phyloP scores from a whole-genome alignment of 257 asterid species.

The Ophiorrhiza pumila region DNA sequence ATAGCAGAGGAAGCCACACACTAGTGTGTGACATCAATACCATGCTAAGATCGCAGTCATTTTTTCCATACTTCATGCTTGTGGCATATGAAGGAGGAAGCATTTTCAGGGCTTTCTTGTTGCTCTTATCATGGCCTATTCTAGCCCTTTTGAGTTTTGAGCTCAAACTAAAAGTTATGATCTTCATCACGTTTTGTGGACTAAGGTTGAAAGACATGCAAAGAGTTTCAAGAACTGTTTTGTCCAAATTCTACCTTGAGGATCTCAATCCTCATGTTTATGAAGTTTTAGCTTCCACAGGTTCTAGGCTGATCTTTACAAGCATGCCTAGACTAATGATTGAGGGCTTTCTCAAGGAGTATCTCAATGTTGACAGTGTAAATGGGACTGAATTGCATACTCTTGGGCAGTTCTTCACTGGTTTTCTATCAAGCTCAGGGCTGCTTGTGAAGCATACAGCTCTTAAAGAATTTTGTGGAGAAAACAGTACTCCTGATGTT shows the following conservation, averaged over 20 bases:
- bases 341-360: slow-evolving; percentile 66
- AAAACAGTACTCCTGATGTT: slow-evolving; percentile 57
- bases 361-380: slow-evolving; percentile 51
- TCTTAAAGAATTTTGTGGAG: slow-evolving; percentile 51
- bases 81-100: slow-evolving; percentile 88
- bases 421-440: slow-evolving; percentile 48
- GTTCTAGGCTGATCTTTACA: slow-evolving; percentile 47
- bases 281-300: slow-evolving; percentile 46
- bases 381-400: slow-evolving; percentile 65
- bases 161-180: slow-evolving; percentile 50
- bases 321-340: slow-evolving; percentile 79
- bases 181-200: slow-evolving; percentile 76
- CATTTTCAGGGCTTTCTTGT: slow-evolving; percentile 58
- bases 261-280: slow-evolving; percentile 50
- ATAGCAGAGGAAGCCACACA: slow-evolving; percentile 37
- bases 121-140: slow-evolving; percentile 57
- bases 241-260: slow-evolving; percentile 81
- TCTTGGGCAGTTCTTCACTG: slow-evolving; percentile 55
- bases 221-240: slow-evolving; percentile 58
- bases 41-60: slow-evolving; percentile 46
- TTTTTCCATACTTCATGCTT: slow-evolving; percentile 94
- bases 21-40: slow-evolving; percentile 57
- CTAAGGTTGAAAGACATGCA: slow-evolving; percentile 55
- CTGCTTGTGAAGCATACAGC: slow-evolving; percentile 61
- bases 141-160: slow-evolving; percentile 38